Evolutionary conservation across 805 yeast genomes (phyloP).

Genomic region (Komagataella pseudopastoris): DNA sequence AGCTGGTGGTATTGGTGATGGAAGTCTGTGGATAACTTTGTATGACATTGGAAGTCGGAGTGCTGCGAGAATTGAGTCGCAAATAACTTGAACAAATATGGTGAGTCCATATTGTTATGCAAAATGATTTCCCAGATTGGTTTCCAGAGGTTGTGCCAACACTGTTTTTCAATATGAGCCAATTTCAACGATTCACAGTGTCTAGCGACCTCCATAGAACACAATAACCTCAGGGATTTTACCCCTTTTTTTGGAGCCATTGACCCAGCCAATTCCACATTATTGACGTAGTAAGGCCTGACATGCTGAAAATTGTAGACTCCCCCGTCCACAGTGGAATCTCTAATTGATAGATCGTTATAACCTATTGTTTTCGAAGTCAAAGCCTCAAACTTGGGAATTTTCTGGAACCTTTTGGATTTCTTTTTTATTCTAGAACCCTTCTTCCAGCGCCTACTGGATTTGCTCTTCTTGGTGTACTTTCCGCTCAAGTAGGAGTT

Average conservation of each 20-base stretch:
- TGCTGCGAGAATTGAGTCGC: slow-evolving; percentile 9
- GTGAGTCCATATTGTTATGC: slow-evolving; percentile 16
- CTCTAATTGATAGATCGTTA: slow-evolving; percentile 1
- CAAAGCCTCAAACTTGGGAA: background rate
- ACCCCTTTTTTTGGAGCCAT: background rate
- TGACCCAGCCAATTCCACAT: background rate
- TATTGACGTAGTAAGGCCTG: slow-evolving; percentile 3
- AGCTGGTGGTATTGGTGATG: background rate
- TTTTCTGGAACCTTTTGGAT: background rate
- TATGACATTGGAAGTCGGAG: slow-evolving; percentile 8
- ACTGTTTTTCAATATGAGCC: slow-evolving; percentile 9
- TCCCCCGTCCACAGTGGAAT: slow-evolving; percentile 4
- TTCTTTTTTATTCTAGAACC: background rate
- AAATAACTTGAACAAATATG: slow-evolving; percentile 15
- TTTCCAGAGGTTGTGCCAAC: slow-evolving; percentile 14
- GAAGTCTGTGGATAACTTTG: background rate
- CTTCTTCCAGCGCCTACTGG: background rate
- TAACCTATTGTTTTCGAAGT: background rate
- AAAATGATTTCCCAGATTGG: slow-evolving; percentile 18
- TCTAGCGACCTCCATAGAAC: slow-evolving; percentile 15
- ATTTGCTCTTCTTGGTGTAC: background rate
- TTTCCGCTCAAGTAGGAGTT: background rate
- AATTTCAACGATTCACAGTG: slow-evolving; percentile 8
- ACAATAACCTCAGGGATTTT: slow-evolving; percentile 10
- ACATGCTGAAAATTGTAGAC: slow-evolving; percentile 4